Conservation (phyloP, 2,329 filamentous ascomycete genomes). For the Hymenoscyphus albidus region DNA sequence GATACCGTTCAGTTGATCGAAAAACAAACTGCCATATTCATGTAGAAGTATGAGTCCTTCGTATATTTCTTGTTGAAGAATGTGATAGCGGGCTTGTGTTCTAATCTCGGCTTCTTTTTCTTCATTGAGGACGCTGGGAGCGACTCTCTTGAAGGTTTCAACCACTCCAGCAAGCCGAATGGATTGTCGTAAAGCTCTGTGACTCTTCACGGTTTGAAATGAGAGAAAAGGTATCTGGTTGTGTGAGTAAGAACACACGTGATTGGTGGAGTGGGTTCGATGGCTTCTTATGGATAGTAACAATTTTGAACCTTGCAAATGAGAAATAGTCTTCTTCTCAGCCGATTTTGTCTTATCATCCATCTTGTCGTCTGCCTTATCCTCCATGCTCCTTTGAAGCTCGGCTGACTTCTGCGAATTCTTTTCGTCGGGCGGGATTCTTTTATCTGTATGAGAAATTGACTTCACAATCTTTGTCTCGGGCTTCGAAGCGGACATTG, state of each 20-base stretch:
- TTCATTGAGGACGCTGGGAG: neutral
- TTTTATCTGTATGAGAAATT: neutral
- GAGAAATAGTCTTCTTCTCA: neutral
- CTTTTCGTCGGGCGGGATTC: neutral
- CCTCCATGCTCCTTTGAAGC: neutral
- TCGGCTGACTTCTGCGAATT: neutral
- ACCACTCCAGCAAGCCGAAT: neutral
- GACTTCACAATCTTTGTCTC: neutral
- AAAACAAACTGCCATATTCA: neutral
- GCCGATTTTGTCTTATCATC: neutral
- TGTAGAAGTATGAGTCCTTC: neutral
- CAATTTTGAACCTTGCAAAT: neutral
- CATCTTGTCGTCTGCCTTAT: neutral
- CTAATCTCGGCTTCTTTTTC: neutral
- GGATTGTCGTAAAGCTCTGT: neutral
- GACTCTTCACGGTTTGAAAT: constrained; percentile 3
- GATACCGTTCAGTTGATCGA: neutral
- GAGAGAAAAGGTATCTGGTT: constrained; percentile 1
- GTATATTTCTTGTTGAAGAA: neutral
- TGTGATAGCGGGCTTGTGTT: neutral
- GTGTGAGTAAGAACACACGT: neutral
- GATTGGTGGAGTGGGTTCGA: neutral
- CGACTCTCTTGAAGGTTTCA: neutral
- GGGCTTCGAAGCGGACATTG: neutral
- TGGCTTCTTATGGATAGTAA: neutral